These are phyloP conservation scores for Selaginella moellendorffii DNA, from an alignment of 75 land plant species.

Conservation along the genomic window DNA sequence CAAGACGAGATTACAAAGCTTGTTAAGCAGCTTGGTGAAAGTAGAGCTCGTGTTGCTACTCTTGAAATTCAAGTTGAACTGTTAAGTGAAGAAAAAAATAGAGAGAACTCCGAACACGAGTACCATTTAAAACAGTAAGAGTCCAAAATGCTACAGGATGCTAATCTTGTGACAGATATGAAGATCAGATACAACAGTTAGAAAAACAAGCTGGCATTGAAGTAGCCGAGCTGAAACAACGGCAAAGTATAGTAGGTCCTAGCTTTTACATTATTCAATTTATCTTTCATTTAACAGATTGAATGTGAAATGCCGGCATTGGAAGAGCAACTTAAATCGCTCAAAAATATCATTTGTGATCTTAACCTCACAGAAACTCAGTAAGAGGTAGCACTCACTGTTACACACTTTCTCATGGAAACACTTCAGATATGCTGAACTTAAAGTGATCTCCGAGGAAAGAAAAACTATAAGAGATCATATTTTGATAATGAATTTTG, in stretches of 20 bases:
- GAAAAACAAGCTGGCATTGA: conserved; percentile 16
- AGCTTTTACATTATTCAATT: neutral
- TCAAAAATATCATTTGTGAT: conserved; percentile 16
- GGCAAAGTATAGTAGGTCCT: conserved; percentile 13
- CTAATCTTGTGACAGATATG: conserved; percentile 13
- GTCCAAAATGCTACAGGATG: neutral
- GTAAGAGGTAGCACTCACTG: conserved; percentile 7
- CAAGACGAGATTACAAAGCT: conserved; percentile 17
- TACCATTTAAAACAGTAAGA: conserved; percentile 16
- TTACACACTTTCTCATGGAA: neutral
- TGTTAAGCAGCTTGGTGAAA: conserved; percentile 27
- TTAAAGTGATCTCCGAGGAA: conserved; percentile 13
- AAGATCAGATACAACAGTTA: conserved; percentile 11
- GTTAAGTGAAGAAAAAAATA: conserved; percentile 11
- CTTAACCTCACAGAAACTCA: conserved; percentile 13
- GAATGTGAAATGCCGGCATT: conserved; percentile 19
- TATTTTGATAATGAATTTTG: conserved; percentile 17
- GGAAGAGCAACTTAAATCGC: conserved; percentile 18
- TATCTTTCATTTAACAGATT: conserved; percentile 8
- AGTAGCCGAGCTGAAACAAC: conserved; percentile 12
- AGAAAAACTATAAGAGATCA: conserved; percentile 18
- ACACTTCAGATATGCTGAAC: conserved; percentile 19
- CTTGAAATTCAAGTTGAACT: conserved; percentile 18
- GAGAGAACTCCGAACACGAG: conserved; percentile 3
- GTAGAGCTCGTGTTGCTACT: conserved; percentile 22